These are phyloP conservation scores for Rasamsonia emersonii DNA, from an alignment of 2,329 filamentous ascomycete species.

Conservation along the genomic window DNA sequence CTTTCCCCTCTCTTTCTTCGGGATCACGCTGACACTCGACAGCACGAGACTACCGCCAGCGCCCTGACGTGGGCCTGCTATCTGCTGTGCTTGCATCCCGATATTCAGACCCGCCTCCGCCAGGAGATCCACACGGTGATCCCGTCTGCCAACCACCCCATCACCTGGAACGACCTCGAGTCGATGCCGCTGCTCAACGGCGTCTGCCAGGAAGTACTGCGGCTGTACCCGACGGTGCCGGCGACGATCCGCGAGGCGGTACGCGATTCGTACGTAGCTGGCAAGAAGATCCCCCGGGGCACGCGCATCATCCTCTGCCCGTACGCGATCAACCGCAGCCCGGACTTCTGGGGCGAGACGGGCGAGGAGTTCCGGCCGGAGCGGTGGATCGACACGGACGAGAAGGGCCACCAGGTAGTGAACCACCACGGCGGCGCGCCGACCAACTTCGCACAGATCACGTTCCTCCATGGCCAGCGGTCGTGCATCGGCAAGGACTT, in stretches of 20 bases:
- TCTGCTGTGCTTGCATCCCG: constrained; percentile 42
- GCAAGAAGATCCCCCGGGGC: constrained; percentile 57
- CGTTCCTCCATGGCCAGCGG: constrained; percentile 31
- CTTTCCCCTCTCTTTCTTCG: not conserved
- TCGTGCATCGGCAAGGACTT: constrained; percentile 35
- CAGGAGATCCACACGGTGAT: constrained; percentile 42
- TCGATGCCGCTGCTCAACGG: constrained; percentile 68
- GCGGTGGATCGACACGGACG: constrained; percentile 55
- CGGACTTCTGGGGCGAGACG: constrained; percentile 64
- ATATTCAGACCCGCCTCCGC: constrained; percentile 41
- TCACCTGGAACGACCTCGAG: constrained; percentile 45
- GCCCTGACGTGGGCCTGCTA: constrained; percentile 48
- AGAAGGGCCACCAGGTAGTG: constrained; percentile 42
- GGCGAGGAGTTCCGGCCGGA: constrained; percentile 68
- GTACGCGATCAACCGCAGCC: constrained; percentile 62
- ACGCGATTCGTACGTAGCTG: constrained; percentile 48
- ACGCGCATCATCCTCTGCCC: constrained; percentile 60
- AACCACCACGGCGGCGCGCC: constrained; percentile 45
- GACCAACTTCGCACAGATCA: constrained; percentile 31
- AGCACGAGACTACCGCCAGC: constrained; percentile 49
- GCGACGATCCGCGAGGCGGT: constrained; percentile 32
- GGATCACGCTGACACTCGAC: constrained; percentile 7
- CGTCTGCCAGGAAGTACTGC: constrained; percentile 64
- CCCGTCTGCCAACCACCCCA: constrained; percentile 25
- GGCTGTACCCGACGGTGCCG: constrained; percentile 33